Evolutionary conservation across 1,284 basidiomycete species (phyloP).

Genomic region (Apiotrichum brassicae): DNA sequence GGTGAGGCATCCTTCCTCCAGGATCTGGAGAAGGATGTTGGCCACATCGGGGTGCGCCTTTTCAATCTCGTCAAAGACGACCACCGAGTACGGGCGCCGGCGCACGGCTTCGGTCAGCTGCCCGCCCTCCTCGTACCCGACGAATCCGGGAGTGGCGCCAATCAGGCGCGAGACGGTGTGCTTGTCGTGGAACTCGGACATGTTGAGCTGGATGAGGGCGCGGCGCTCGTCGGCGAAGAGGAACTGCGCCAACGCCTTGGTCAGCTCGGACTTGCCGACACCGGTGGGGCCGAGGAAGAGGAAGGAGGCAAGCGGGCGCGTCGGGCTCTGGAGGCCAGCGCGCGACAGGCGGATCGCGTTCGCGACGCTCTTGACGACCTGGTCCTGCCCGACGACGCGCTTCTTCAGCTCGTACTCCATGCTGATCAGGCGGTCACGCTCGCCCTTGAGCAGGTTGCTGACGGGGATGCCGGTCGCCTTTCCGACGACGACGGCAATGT

Average conservation of each 20-base stretch:
- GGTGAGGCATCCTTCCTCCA: slow-evolving; percentile 84
- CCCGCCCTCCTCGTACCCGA: slow-evolving; percentile 79
- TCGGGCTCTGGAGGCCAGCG: slow-evolving; percentile 78
- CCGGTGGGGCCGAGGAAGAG: slow-evolving; percentile 80
- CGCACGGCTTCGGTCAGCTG: slow-evolving; percentile 83
- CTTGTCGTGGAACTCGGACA: slow-evolving; percentile 87
- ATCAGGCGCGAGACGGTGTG: slow-evolving; percentile 85
- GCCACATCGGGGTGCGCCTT: slow-evolving; percentile 85
- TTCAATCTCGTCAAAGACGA: slow-evolving; percentile 69
- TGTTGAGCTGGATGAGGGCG: slow-evolving; percentile 81
- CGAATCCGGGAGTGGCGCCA: slow-evolving; percentile 85
- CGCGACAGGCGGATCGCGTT: slow-evolving; percentile 86
- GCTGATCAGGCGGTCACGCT: slow-evolving; percentile 82
- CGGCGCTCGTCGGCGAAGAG: slow-evolving; percentile 80
- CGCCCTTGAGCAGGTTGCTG: slow-evolving; percentile 78
- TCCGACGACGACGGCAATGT: slow-evolving; percentile 83
- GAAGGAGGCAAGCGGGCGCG: slow-evolving; percentile 83
- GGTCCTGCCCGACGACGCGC: slow-evolving; percentile 82
- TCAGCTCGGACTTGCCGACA: slow-evolving; percentile 70
- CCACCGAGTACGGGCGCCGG: slow-evolving; percentile 55
- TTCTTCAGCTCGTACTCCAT: slow-evolving; percentile 74
- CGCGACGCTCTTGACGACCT: slow-evolving; percentile 70
- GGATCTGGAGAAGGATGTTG: slow-evolving; percentile 84
- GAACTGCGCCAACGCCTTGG: slow-evolving; percentile 78
- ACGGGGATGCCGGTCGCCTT: slow-evolving; percentile 88